These are phyloP conservation scores for Xerophyta viscosa DNA, from an alignment of 106 monocot genomes.

Conservation along the genomic window DNA sequence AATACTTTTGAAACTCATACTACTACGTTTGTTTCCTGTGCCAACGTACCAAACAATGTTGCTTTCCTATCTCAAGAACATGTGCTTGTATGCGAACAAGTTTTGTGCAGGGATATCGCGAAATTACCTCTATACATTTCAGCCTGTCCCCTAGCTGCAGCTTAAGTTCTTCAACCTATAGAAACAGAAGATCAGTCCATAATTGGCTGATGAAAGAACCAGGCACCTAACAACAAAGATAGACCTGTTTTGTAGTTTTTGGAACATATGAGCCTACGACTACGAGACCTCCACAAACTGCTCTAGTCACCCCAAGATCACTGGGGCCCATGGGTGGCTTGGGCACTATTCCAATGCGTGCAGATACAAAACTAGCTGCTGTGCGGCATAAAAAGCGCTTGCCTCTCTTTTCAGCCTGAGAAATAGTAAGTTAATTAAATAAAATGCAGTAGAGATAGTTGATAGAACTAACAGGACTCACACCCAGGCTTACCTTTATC, in stretches of 20 bases:
- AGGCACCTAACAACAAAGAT: too few species aligned
- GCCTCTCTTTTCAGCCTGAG: slow-evolving; percentile 79
- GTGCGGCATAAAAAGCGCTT: slow-evolving; percentile 82
- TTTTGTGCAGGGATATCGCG: background rate
- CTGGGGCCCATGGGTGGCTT: slow-evolving; percentile 56
- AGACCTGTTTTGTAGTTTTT: slow-evolving; percentile 93
- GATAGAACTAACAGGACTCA: background rate
- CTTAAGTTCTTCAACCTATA: slow-evolving; percentile 75
- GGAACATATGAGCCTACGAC: slow-evolving; percentile 98
- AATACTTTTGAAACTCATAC: background rate
- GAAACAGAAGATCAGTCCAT: slow-evolving; percentile 1
- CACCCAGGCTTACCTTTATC: slow-evolving; percentile 60
- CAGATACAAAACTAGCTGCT: slow-evolving; percentile 97
- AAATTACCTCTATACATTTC: slow-evolving; percentile 69
- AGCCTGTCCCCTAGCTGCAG: slow-evolving; percentile 42
- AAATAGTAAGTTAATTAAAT: background rate
- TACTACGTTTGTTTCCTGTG: background rate
- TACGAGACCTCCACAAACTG: slow-evolving; percentile 72
- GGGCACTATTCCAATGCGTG: slow-evolving; percentile 76
- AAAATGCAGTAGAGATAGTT: slow-evolving; percentile 1
- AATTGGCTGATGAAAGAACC: slow-evolving; percentile 1
- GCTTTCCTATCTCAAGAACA: too few species aligned
- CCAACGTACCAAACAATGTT: background rate
- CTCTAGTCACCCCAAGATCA: slow-evolving; percentile 37
- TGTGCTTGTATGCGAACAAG: background rate